Conservation (phyloP, 805 yeast species). For the Suhomyces kilbournensis region DNA sequence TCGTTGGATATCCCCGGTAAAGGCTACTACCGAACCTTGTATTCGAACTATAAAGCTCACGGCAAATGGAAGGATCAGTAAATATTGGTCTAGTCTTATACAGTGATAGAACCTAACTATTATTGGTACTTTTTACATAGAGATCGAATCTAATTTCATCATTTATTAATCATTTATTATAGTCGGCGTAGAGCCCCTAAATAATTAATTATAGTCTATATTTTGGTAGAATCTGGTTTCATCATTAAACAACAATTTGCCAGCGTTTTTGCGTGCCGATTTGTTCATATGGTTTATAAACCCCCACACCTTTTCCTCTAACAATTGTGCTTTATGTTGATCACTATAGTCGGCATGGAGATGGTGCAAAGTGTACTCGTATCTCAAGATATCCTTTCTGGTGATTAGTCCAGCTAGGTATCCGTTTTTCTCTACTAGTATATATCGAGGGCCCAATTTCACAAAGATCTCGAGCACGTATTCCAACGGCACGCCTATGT, state of each 20-base stretch:
- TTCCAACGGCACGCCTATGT: conserved; percentile 53
- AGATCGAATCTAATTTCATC: too few relatives aligned
- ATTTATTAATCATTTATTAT: too few relatives aligned
- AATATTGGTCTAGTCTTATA: too few relatives aligned
- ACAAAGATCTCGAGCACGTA: conserved; percentile 65
- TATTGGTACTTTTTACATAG: too few relatives aligned
- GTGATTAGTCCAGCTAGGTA: conserved; percentile 72
- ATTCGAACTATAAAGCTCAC: conserved; percentile 66
- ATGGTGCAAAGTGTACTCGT: conserved; percentile 43
- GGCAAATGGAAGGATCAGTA: conserved; percentile 79
- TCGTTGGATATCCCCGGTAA: conserved; percentile 70
- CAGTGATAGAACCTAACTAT: too few relatives aligned
- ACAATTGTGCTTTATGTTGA: conserved; percentile 11
- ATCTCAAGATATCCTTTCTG: conserved; percentile 75
- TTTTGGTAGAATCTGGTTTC: conserved; percentile 15
- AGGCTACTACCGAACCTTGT: conserved; percentile 61
- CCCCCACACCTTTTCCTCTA: conserved; percentile 38
- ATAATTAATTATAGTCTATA: neutral
- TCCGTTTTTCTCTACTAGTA: conserved; percentile 65
- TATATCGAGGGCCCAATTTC: conserved; percentile 74
- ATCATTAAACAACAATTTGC: conserved; percentile 30
- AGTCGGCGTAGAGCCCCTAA: too few relatives aligned
- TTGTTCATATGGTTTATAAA: conserved; percentile 20
- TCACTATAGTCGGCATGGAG: conserved; percentile 10
- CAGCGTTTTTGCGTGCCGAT: conserved; percentile 21